phyloP scores from a whole-genome alignment of 2,329 filamentous ascomycete genomes.

The Diplodia sapinea region DNA sequence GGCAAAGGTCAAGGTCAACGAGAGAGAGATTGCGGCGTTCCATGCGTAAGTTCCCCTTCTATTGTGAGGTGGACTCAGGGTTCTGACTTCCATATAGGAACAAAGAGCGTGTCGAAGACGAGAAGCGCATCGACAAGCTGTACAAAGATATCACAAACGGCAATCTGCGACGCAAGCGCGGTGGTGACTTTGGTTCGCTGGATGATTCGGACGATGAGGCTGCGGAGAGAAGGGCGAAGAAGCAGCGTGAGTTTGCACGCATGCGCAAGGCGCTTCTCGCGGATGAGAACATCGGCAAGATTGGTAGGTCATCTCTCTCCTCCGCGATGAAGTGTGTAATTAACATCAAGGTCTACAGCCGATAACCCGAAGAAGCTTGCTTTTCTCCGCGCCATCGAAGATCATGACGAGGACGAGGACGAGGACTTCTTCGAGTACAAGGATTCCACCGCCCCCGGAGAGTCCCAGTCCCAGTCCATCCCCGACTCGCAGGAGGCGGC shows the following conservation, averaged over 20 bases:
- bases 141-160: constrained; percentile 93
- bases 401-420: constrained; percentile 73
- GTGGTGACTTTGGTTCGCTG: constrained; percentile 75
- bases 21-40: constrained; percentile 80
- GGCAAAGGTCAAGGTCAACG: constrained; percentile 76
- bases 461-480: constrained; percentile 41
- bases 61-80: neutral
- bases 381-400: constrained; percentile 88
- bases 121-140: constrained; percentile 86
- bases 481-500: constrained; percentile 49
- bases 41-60: constrained; percentile 72
- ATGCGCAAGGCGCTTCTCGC: constrained; percentile 88
- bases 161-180: constrained; percentile 79
- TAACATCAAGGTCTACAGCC: constrained; percentile 52
- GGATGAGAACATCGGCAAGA: constrained; percentile 88
- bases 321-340: neutral
- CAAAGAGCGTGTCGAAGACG: constrained; percentile 78
- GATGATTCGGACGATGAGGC: constrained; percentile 93
- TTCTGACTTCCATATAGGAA: constrained; percentile 60
- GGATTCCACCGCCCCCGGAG: constrained; percentile 37
- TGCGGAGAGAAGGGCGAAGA: constrained; percentile 74
- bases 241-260: constrained; percentile 85
- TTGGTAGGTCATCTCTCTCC: constrained; percentile 48
- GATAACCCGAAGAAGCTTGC: constrained; percentile 87
- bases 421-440: constrained; percentile 70